These are phyloP conservation scores for Pseudopyrenochaeta lycopersici DNA, from an alignment of 2,329 filamentous ascomycete genomes.

Conservation along the genomic window DNA sequence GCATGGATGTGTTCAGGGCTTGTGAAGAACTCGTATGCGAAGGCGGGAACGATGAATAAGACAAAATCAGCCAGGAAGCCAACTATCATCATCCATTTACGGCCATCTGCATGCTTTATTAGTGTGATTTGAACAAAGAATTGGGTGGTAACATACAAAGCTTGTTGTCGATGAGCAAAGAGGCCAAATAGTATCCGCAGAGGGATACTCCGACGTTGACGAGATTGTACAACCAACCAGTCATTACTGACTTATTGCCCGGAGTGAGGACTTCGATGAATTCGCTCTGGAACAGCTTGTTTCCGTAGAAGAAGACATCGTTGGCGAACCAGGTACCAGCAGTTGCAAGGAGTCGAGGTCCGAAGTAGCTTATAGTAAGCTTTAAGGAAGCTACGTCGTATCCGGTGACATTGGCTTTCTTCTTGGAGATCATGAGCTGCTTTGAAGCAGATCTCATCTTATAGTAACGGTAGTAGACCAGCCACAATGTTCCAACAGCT, in stretches of 20 bases:
- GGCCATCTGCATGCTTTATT: slow-evolving; percentile 64
- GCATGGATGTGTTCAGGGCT: slow-evolving; percentile 73
- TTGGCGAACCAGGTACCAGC: slow-evolving; percentile 94
- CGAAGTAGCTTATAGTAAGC: slow-evolving; percentile 83
- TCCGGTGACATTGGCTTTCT: slow-evolving; percentile 85
- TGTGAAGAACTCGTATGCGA: slow-evolving; percentile 87
- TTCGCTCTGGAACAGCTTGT: slow-evolving; percentile 94
- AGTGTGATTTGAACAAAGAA: slow-evolving; percentile 1
- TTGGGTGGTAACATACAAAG: slow-evolving; percentile 60
- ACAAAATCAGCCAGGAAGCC: slow-evolving; percentile 94
- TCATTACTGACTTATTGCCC: slow-evolving; percentile 76
- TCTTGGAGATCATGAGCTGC: slow-evolving; percentile 83
- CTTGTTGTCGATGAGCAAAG: slow-evolving; percentile 92
- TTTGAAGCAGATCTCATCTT: slow-evolving; percentile 92
- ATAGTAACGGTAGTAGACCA: slow-evolving; percentile 94
- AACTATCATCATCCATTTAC: slow-evolving; percentile 95
- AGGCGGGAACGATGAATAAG: slow-evolving; percentile 90
- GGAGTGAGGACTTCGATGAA: slow-evolving; percentile 86
- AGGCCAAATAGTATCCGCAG: slow-evolving; percentile 88
- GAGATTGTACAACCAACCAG: slow-evolving; percentile 90
- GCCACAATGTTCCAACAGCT: slow-evolving; percentile 89
- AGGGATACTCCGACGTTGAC: slow-evolving; percentile 89
- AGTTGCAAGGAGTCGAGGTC: slow-evolving; percentile 85
- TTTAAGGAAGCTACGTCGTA: slow-evolving; percentile 88
- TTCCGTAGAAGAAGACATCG: slow-evolving; percentile 98